Evolutionary conservation across 352 stramenopile genomes (phyloP), one percentile per base, ranked within the genome.

Genomic region (Globisporangium yorkense): DNA sequence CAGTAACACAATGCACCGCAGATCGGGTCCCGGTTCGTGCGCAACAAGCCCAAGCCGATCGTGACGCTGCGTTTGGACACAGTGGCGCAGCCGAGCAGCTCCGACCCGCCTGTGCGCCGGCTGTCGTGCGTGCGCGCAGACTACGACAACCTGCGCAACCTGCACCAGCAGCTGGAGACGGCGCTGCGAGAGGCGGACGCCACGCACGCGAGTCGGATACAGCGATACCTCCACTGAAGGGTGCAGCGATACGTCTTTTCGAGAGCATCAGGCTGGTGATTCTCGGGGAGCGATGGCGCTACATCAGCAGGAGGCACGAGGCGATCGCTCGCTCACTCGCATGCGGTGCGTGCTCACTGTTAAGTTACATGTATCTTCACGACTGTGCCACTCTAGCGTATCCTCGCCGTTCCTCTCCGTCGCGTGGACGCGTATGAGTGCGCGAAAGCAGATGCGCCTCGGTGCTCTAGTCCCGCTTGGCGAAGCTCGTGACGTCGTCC

Each of bases 401-500:
- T 27, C 24, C 24, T 27, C 24, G 24, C 24, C 24, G 24, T 27
- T 27, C 24, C 24, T 27, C 24, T 27, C 24, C 24, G 24, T 27
- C 24, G 40, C 40, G 20, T 44, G 39, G 39, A 16, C 20, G 40
- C 40, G 7, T 46, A 46, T 3, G 13, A 46, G 20, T 20, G 20
- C 40, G 12, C 18, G 2, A 46, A 6, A 16, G n/a, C 4, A 33
- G 8, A 51, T 20, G 46, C 8, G 24, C 46, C 24, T 51, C 24
- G 47, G 3, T 6, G 12, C 15, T 60, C 29, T 77, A 61, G 43
- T 76, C 72, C 31, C 70, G 70, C 57, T 77, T 76, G 15, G 71
- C 71, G 57, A 91, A 89, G 57, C 73, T 69, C n/a, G 85, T 94
- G 59, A 93, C 71, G 45, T 91, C 71, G 24, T 92, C 78, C 53